Evolutionary conservation across 1,284 basidiomycete species (phyloP).

Genomic region (Puccinia horiana): DNA sequence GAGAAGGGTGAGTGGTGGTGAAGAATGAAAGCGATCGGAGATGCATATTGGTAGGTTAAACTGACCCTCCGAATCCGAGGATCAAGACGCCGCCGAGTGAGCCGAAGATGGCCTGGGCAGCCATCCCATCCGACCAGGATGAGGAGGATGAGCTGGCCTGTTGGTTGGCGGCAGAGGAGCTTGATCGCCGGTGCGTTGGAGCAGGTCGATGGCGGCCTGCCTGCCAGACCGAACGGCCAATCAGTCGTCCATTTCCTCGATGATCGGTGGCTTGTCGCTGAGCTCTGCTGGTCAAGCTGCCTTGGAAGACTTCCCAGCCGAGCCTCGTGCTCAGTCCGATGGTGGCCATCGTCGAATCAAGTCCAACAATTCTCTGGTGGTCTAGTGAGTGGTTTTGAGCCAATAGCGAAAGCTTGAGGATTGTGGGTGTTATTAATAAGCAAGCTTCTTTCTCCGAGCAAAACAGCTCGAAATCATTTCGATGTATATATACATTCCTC

Average conservation of each 20-base stretch:
- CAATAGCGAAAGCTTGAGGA: too few species aligned
- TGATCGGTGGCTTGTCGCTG: background rate
- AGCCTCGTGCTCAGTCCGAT: background rate
- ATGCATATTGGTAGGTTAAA: background rate
- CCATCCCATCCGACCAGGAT: slow-evolving; percentile 40
- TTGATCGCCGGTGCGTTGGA: background rate
- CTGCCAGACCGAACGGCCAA: background rate
- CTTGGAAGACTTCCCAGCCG: background rate
- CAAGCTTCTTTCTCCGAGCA: too few species aligned
- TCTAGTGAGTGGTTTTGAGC: too few species aligned
- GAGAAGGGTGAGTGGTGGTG: background rate
- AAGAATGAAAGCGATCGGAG: background rate
- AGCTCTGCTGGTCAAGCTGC: background rate
- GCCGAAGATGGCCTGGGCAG: slow-evolving; percentile 42
- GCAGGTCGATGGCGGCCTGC: background rate
- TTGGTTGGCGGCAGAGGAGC: slow-evolving; percentile 4
- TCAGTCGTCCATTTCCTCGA: background rate
- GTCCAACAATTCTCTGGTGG: background rate
- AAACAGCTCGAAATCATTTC: too few species aligned
- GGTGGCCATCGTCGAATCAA: background rate
- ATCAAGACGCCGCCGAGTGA: slow-evolving; percentile 41
- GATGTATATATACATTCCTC: too few species aligned
- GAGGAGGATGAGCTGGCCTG: background rate
- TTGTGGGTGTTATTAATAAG: too few species aligned
- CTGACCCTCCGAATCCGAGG: slow-evolving; percentile 48